Evolutionary conservation across 208 protist species (phyloP), one percentile per base, ranked within the genome.

Genomic region (Trypanosoma cruzi): DNA sequence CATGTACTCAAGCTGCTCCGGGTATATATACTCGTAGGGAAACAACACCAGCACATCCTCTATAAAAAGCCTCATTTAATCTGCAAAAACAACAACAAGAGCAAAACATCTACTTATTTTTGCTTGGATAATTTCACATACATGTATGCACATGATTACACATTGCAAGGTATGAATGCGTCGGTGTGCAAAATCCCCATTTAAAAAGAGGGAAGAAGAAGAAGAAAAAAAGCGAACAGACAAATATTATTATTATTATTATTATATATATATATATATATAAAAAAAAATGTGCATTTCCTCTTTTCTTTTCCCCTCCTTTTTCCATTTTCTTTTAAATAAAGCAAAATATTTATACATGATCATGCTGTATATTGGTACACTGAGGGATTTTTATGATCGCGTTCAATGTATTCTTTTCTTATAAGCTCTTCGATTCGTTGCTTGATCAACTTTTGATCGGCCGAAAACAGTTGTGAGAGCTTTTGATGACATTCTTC

Each of bases 1-100:
- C 90, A 99, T 99, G 88, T 99, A 99, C 46, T 95, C 88, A 59
- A 99, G 97, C 84, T 99, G 99, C 80, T 99, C 98, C 3, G 98
- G 98, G 79, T 99, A 99, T 54, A 99, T 99, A 73, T 98, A 98
- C 50, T 96, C 88, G 79, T 99, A 99, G 3, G 99, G 99, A 73
- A 99, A 99, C 67, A 97, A 90, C 13, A 99, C 98, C 26, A 88
- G 73, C 20, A 99, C 85, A 66, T 98, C 98, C 58, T 99, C 98
- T 10, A 99, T 77, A 66, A 94, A 94, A 66, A 99, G 91, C 71
- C 93, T 98, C 95, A 98, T 98, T 3, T 40, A 26, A 53, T 26
- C 66, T 54, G 32, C 13, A 56, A 40, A 24, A 64, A 48, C 28
- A 64, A 46, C 5, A 26, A 54, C 42, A 36, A 71, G 68, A 52